Conservation (phyloP, 1,139 yeast genomes). For the Hyphopichia burtonii region DNA sequence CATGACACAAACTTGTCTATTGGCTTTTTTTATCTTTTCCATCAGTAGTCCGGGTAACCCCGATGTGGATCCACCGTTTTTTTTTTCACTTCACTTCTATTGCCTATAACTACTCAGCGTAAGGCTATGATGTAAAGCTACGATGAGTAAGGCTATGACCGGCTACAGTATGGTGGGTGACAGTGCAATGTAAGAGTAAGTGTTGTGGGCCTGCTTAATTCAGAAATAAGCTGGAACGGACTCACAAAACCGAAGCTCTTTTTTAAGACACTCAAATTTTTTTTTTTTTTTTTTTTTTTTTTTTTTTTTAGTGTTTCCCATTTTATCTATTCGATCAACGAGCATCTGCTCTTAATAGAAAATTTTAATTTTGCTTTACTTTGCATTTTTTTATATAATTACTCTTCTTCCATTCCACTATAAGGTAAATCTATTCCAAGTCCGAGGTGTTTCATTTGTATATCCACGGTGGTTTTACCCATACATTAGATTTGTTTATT, state of each 20-base stretch:
- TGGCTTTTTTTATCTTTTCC: conserved; percentile 36
- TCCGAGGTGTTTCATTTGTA: no score
- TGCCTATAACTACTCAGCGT: no score
- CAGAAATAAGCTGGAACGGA: neutral
- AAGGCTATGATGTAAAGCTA: no score
- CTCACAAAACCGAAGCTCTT: neutral
- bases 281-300: neutral
- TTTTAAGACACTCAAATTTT: neutral
- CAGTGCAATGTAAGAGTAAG: no score
- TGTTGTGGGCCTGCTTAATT: no score
- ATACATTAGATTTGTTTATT: no score
- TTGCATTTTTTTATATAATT: neutral
- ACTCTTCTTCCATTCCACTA: no score
- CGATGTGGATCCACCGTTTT: neutral
- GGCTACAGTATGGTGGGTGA: no score
- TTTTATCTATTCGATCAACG: neutral
- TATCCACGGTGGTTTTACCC: no score
- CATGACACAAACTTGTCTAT: neutral
- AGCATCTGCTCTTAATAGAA: neutral
- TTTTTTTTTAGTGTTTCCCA: neutral
- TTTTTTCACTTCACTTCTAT: neutral
- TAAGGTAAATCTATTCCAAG: no score
- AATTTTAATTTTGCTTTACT: neutral
- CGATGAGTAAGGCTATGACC: no score
- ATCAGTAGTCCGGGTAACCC: conserved; percentile 21